Percentiles rank a stretch among this genome's conserved stretches.
Evolutionary conservation across 176 grass and related monocot species (phyloP).

Genomic region (Phyllostachys edulis): DNA sequence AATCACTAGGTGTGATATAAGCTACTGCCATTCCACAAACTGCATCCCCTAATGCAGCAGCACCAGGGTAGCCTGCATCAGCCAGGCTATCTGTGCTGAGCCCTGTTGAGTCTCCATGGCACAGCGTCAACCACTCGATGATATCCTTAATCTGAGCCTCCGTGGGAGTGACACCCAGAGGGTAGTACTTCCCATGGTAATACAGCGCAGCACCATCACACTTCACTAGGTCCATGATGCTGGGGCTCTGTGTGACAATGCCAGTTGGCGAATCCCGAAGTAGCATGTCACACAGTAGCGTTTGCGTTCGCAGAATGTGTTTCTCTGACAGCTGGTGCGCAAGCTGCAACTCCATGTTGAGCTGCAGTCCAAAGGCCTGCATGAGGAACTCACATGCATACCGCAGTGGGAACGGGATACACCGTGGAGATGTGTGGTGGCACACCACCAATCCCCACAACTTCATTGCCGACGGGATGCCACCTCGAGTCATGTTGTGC

Average conservation of each 20-base stretch:
- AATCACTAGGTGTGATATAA: constrained; percentile 82
- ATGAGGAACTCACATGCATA: constrained; percentile 97
- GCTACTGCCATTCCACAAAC: constrained; percentile 95
- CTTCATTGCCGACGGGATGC: constrained; percentile 62
- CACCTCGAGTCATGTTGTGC: constrained; percentile 27
- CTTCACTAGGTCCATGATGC: constrained; percentile 98
- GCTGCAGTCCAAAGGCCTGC: constrained; percentile 89
- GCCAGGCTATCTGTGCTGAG: constrained; percentile 92
- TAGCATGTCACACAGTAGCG: constrained; percentile 93
- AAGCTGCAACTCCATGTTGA: constrained; percentile 99
- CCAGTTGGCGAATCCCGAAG: constrained; percentile 87
- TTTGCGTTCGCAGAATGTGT: constrained; percentile 83
- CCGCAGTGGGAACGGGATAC: constrained; percentile 86
- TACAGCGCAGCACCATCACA: constrained; percentile 88
- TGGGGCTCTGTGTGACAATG: constrained; percentile 93
- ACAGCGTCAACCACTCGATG: constrained; percentile 68
- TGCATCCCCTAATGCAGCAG: constrained; percentile 73
- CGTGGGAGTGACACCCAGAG: constrained; percentile 74
- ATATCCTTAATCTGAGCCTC: constrained; percentile 93
- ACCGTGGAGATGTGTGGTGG: constrained; percentile 87
- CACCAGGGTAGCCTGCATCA: constrained; percentile 81
- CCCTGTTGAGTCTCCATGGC: constrained; percentile 82
- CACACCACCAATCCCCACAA: constrained; percentile 97
- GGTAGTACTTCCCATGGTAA: constrained; percentile 84
- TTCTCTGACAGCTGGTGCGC: constrained; percentile 88